Percentiles rank a stretch among this genome's conserved stretches.
Conservation (phyloP, 805 yeast genomes). For the Hanseniaspora nectarophila region DNA sequence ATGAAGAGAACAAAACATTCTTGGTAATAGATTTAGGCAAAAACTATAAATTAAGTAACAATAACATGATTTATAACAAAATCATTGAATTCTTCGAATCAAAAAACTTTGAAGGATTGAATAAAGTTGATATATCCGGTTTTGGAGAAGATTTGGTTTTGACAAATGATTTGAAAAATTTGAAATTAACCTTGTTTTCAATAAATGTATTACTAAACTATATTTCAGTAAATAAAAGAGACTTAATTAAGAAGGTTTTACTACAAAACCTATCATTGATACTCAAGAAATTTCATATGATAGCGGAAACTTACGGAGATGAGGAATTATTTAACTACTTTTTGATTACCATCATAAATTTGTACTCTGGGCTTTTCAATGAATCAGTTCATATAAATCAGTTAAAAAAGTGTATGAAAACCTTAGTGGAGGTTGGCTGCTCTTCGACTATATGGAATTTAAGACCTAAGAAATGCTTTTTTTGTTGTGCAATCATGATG, state of each 20-base stretch:
- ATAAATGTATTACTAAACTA: neutral
- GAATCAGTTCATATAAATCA: neutral
- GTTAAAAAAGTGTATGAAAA: neutral
- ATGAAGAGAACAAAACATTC: neutral
- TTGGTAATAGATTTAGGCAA: neutral
- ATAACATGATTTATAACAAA: neutral
- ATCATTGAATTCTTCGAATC: neutral
- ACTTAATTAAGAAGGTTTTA: neutral
- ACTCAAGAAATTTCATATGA: neutral
- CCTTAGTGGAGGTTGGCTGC: neutral
- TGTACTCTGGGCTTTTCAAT: neutral
- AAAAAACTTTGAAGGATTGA: neutral
- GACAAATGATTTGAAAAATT: neutral
- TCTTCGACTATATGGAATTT: neutral
- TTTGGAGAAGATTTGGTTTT: neutral
- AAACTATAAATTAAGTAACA: neutral
- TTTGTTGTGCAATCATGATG: neutral
- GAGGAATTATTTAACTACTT: neutral
- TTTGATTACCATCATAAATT: neutral
- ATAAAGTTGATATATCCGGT: neutral
- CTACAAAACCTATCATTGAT: neutral
- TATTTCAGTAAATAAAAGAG: neutral
- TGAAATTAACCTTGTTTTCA: neutral
- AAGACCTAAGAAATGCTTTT: conserved; percentile 1
- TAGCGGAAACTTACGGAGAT: neutral